phyloP scores from a whole-genome alignment of 2,329 filamentous ascomycete species.

The Neofusicoccum sp. region DNA sequence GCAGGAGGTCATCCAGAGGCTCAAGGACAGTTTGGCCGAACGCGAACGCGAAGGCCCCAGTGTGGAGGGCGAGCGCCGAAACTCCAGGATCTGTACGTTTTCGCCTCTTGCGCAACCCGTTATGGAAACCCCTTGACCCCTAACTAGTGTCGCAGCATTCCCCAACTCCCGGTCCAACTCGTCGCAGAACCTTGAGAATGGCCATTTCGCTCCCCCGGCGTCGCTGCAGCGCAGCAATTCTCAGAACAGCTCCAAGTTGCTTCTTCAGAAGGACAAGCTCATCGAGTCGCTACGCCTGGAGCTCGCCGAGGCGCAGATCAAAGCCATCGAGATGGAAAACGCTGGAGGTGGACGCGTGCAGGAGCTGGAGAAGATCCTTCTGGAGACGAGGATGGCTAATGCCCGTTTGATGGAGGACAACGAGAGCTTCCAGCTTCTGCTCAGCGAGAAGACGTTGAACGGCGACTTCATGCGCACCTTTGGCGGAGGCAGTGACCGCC shows the following conservation, averaged over 20 bases:
- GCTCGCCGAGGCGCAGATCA: slow-evolving; percentile 92
- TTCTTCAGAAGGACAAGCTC: slow-evolving; percentile 93
- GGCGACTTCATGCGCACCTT: slow-evolving; percentile 78
- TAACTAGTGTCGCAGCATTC: slow-evolving; percentile 14
- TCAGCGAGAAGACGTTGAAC: slow-evolving; percentile 93
- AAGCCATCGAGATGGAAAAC: slow-evolving; percentile 91
- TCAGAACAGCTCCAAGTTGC: slow-evolving; percentile 82
- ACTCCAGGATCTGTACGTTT: slow-evolving; percentile 16
- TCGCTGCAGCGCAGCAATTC: slow-evolving; percentile 87
- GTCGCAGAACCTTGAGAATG: slow-evolving; percentile 71
- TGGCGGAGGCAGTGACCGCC: slow-evolving; percentile 26
- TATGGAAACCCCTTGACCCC: slow-evolving; percentile 7
- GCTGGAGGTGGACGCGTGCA: slow-evolving; percentile 83
- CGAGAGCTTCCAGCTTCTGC: slow-evolving; percentile 92
- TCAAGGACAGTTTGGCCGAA: slow-evolving; percentile 87
- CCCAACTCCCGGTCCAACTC: slow-evolving; percentile 46
- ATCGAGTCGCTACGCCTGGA: slow-evolving; percentile 92
- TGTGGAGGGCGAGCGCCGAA: slow-evolving; percentile 25
- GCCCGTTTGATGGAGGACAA: slow-evolving; percentile 97
- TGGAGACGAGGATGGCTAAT: slow-evolving; percentile 94
- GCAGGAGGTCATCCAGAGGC: slow-evolving; percentile 82
- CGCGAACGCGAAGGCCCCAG: slow-evolving; percentile 61
- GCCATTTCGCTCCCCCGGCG: slow-evolving; percentile 83
- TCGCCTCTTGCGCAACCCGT: neutral
- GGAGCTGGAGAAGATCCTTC: slow-evolving; percentile 85